Conservation (phyloP, 2,329 filamentous ascomycete species). For the Colletotrichum australisinense region DNA sequence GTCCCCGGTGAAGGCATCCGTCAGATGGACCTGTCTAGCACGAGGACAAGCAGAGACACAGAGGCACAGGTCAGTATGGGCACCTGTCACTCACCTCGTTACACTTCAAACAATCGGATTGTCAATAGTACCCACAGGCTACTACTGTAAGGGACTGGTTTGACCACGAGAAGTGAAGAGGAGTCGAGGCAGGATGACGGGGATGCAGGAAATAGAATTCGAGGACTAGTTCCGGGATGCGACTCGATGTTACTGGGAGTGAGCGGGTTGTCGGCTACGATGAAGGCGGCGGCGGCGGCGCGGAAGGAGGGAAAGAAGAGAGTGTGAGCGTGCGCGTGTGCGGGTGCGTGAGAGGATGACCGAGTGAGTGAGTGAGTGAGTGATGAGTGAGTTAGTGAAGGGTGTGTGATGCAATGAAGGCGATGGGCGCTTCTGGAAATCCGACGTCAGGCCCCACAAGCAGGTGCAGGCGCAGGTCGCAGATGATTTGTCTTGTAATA, state of each 20-base stretch:
- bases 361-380: not conserved
- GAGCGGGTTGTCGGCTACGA: not conserved
- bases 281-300: not conserved
- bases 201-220: conserved; percentile 15
- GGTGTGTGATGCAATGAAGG: conserved; percentile 33
- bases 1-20: conserved; percentile 9
- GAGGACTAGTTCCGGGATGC: not conserved
- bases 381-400: not conserved
- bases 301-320: not conserved
- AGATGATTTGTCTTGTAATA: not conserved
- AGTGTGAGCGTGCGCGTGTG: not conserved
- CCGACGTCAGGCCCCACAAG: conserved; percentile 25
- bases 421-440: conserved; percentile 25
- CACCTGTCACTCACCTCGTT: conserved; percentile 25
- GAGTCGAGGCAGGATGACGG: not conserved
- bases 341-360: not conserved
- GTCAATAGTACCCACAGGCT: not conserved
- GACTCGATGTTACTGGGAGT: conserved; percentile 5
- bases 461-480: not conserved
- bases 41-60: conserved; percentile 2
- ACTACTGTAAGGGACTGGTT: conserved; percentile 8
- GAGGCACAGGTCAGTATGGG: not conserved
- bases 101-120: not conserved
- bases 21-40: conserved; percentile 11
- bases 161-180: not conserved